Percentiles rank a stretch among this genome's conserved stretches.
Evolutionary conservation across 2,329 filamentous ascomycete genomes (phyloP).

Genomic region (Exophiala aquamarina): DNA sequence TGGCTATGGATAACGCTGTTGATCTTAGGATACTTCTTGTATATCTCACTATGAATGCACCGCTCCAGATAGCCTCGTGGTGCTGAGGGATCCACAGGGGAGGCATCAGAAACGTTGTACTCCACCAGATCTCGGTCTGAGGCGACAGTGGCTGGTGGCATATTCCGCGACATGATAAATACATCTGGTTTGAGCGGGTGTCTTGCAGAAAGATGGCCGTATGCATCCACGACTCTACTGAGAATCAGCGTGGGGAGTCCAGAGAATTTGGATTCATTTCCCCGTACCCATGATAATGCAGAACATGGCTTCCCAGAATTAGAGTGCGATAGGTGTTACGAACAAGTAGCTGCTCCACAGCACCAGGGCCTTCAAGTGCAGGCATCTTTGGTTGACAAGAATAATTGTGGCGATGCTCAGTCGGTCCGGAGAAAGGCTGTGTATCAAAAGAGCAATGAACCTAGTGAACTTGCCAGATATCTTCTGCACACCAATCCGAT

Average conservation of each 20-base stretch:
- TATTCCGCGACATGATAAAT: conserved; percentile 51
- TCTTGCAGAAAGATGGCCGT: conserved; percentile 56
- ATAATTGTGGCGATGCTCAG: too few relatives aligned
- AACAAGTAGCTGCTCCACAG: too few relatives aligned
- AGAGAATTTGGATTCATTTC: too few relatives aligned
- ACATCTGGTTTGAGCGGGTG: conserved; percentile 46
- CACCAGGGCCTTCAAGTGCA: too few relatives aligned
- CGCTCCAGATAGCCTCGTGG: conserved; percentile 45
- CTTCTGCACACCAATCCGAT: too few relatives aligned
- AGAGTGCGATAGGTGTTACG: too few relatives aligned
- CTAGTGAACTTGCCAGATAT: too few relatives aligned
- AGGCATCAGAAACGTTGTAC: conserved; percentile 45
- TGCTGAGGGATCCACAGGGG: conserved; percentile 41
- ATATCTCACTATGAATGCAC: conserved; percentile 50
- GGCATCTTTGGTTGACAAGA: too few relatives aligned
- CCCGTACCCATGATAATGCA: conserved; percentile 11
- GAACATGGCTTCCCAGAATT: conserved; percentile 9
- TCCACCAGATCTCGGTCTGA: conserved; percentile 47
- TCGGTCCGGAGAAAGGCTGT: too few relatives aligned
- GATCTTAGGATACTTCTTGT: conserved; percentile 41
- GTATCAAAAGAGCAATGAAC: too few relatives aligned
- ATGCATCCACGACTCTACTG: conserved; percentile 43
- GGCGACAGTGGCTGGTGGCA: conserved; percentile 50
- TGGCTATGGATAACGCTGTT: conserved; percentile 48
- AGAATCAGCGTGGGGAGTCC: neutral